These are phyloP conservation scores for Cercospora sp. DNA, from an alignment of 2,329 filamentous ascomycete species.

Conservation along the genomic window DNA sequence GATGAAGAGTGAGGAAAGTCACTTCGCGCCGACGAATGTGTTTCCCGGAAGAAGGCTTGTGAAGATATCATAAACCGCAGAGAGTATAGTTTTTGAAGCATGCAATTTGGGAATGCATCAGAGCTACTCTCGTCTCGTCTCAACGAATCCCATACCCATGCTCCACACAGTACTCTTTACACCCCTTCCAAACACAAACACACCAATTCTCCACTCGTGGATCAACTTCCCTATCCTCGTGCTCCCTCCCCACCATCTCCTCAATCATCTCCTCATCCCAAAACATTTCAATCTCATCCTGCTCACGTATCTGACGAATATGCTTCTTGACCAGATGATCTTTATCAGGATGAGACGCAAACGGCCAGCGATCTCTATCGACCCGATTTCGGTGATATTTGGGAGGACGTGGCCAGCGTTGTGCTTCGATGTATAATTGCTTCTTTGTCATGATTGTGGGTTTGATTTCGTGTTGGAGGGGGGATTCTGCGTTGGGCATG, in stretches of 20 bases:
- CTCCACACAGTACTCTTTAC: background rate
- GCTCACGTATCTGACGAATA: background rate
- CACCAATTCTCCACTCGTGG: background rate
- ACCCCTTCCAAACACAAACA: background rate
- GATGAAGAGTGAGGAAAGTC: too few relatives aligned
- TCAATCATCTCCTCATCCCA: background rate
- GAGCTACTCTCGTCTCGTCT: background rate
- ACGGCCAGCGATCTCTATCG: background rate
- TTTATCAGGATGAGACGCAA: background rate
- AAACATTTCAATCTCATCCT: background rate
- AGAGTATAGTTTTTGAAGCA: background rate
- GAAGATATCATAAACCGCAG: background rate
- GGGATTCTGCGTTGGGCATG: background rate
- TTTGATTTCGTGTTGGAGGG: constrained; percentile 18
- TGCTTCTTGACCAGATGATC: background rate
- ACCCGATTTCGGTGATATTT: background rate
- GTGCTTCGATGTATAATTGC: constrained; percentile 3
- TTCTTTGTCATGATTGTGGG: constrained; percentile 3
- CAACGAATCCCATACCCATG: background rate
- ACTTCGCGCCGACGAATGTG: background rate
- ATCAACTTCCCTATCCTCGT: background rate
- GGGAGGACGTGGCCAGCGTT: background rate
- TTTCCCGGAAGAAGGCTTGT: background rate
- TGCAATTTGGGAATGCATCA: background rate
- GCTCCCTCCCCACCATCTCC: background rate